A percentile compares a stretch with the other conserved stretches of the same genome.
These are phyloP conservation scores for Vanderwaltozyma verrucispora DNA, from an alignment of 805 yeast genomes.

Conservation along the genomic window DNA sequence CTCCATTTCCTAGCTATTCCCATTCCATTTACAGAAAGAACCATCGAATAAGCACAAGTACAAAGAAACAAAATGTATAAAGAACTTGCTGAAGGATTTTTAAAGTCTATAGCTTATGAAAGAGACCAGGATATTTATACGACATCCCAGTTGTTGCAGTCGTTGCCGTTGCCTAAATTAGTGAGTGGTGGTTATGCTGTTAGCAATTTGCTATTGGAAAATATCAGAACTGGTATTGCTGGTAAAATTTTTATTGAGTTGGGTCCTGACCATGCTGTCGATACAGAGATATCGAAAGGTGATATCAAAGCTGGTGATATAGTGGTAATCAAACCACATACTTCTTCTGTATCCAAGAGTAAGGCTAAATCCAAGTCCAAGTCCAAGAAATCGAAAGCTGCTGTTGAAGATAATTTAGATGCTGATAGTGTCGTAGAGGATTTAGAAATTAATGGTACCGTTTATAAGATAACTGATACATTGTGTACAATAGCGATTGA, in stretches of 20 bases:
- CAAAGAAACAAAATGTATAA: constrained; percentile 13
- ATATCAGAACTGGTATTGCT: constrained; percentile 65
- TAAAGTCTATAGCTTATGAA: constrained; percentile 37
- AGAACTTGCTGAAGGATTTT: constrained; percentile 30
- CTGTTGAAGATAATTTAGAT: constrained; percentile 14
- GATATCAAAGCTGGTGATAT: constrained; percentile 67
- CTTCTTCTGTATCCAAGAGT: constrained; percentile 11
- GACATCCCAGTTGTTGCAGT: constrained; percentile 33
- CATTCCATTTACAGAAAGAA: no score
- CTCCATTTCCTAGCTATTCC: no score
- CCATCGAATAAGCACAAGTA: no score
- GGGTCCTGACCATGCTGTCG: constrained; percentile 38
- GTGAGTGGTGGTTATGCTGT: constrained; percentile 68
- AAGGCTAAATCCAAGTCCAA: constrained; percentile 22
- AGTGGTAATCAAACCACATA: constrained; percentile 46
- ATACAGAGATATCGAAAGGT: constrained; percentile 34
- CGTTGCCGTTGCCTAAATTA: constrained; percentile 53
- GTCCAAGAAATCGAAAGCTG: constrained; percentile 6
- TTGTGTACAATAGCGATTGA: constrained; percentile 51
- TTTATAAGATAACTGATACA: constrained; percentile 41
- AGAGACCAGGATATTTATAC: constrained; percentile 42
- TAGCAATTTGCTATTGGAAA: constrained; percentile 49
- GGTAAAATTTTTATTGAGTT: constrained; percentile 53
- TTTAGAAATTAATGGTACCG: constrained; percentile 48
- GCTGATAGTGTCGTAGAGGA: constrained; percentile 16